Evolutionary conservation across 208 protist species (phyloP).

Genomic region (Novymonas esmeraldas): DNA sequence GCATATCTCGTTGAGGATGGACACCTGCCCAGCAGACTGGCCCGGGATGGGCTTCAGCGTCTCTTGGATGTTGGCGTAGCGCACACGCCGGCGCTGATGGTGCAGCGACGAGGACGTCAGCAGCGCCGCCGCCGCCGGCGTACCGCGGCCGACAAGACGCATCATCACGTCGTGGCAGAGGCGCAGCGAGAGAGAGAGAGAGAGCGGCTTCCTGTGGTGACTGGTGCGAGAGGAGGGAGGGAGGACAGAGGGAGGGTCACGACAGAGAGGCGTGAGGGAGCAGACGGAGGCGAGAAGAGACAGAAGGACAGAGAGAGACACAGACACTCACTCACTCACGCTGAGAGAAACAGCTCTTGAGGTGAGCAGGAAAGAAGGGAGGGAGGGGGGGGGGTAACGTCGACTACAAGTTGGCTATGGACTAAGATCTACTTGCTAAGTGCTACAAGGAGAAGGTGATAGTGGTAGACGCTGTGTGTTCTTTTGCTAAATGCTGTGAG

Average conservation of each 20-base stretch:
- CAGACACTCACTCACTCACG: too few relatives aligned
- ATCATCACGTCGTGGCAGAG: conserved; percentile 12
- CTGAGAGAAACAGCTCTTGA: too few relatives aligned
- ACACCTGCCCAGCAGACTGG: conserved; percentile 83
- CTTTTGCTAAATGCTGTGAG: too few relatives aligned
- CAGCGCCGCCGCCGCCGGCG: background rate
- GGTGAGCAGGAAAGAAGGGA: too few relatives aligned
- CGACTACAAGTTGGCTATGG: too few relatives aligned
- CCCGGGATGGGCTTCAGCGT: conserved; percentile 74
- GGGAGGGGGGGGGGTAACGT: too few relatives aligned
- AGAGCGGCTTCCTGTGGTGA: background rate
- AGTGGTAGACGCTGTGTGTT: too few relatives aligned
- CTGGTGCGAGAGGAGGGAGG: background rate
- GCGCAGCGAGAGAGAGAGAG: background rate
- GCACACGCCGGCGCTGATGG: conserved; percentile 53
- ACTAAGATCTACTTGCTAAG: too few relatives aligned
- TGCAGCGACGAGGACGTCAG: background rate
- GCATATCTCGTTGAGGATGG: conserved; percentile 85
- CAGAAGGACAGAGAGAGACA: too few relatives aligned
- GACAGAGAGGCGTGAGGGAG: too few relatives aligned
- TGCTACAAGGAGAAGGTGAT: background rate
- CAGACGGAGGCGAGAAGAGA: too few relatives aligned
- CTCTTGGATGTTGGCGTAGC: conserved; percentile 85
- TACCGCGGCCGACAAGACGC: conserved; percentile 12
- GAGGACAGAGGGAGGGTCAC: background rate